Percentiles rank a stretch among this genome's conserved stretches.
Evolutionary conservation across 2,329 filamentous ascomycete genomes (phyloP).

Genomic region (Colletotrichum zoysiae): DNA sequence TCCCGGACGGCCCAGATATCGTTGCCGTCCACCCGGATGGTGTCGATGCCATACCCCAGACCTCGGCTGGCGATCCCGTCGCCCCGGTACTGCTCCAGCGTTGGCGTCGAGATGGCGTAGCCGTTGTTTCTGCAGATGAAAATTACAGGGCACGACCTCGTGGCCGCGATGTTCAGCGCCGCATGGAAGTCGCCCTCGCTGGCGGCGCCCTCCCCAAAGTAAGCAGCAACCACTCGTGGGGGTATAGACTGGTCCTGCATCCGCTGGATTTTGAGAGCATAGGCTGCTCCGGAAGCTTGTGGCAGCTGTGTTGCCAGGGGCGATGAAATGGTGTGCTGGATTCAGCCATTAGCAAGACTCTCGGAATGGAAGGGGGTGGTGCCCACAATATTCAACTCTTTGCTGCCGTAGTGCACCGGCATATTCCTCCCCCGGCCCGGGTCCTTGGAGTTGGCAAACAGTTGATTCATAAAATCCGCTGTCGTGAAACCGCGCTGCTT

Average conservation of each 20-base stretch:
- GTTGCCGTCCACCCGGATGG: constrained; percentile 92
- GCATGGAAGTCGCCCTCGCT: constrained; percentile 94
- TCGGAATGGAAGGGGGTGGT: not conserved
- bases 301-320: constrained; percentile 90
- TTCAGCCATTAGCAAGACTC: not conserved
- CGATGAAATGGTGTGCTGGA: constrained; percentile 83
- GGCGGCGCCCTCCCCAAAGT: constrained; percentile 92
- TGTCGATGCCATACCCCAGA: constrained; percentile 93
- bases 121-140: constrained; percentile 96
- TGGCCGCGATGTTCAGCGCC: constrained; percentile 91
- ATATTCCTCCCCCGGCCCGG: constrained; percentile 88
- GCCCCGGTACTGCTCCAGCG: constrained; percentile 89
- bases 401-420: constrained; percentile 95
- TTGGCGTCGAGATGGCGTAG: constrained; percentile 91
- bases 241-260: constrained; percentile 77
- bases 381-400: constrained; percentile 83
- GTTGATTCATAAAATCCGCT: constrained; percentile 92
- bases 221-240: constrained; percentile 80
- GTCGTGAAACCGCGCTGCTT: constrained; percentile 88
- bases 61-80: constrained; percentile 91
- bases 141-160: constrained; percentile 85
- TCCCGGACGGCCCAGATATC: constrained; percentile 91
- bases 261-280: constrained; percentile 86
- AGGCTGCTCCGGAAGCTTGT: constrained; percentile 88
- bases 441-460: constrained; percentile 90